These are phyloP conservation scores for Scleromitrula shiraiana DNA, from an alignment of 2,329 filamentous ascomycete species.

Conservation along the genomic window DNA sequence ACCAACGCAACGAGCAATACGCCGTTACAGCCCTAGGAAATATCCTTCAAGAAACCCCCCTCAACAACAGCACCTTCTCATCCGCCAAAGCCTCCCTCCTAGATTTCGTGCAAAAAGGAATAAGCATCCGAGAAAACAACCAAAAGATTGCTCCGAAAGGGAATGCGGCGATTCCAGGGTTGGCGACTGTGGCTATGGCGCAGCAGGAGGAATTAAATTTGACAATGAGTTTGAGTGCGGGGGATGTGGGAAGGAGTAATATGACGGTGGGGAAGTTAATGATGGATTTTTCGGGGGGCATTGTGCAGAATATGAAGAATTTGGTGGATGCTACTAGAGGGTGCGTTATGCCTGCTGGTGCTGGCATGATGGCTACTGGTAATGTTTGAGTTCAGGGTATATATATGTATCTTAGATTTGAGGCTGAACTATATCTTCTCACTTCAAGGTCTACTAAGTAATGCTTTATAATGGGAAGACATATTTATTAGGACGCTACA, in stretches of 20 bases:
- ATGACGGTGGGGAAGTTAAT: slow-evolving; percentile 15
- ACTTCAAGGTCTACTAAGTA: no score
- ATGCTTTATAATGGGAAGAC: no score
- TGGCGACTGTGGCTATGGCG: slow-evolving; percentile 19
- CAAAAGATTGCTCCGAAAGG: slow-evolving; percentile 20
- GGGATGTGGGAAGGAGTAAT: slow-evolving; percentile 6
- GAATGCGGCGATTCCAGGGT: slow-evolving; percentile 15
- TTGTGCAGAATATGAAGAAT: slow-evolving; percentile 20
- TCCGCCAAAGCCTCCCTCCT: slow-evolving; percentile 14
- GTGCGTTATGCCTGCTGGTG: neutral
- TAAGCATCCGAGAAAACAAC: slow-evolving; percentile 20
- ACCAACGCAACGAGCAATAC: slow-evolving; percentile 17
- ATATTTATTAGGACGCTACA: no score
- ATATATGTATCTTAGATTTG: neutral
- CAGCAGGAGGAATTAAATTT: slow-evolving; percentile 18
- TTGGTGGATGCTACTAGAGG: slow-evolving; percentile 10
- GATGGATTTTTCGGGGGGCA: slow-evolving; percentile 18
- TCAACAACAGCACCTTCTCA: slow-evolving; percentile 14
- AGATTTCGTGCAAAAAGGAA: slow-evolving; percentile 18
- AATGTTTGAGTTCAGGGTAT: neutral
- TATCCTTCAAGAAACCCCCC: slow-evolving; percentile 13
- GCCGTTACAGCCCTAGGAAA: slow-evolving; percentile 15
- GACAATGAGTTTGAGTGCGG: slow-evolving; percentile 13
- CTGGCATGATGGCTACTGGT: neutral
- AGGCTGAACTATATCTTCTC: no score